Conservation (phyloP, 1,139 yeast genomes). For the Nakaseomyces uthaithaninus region DNA sequence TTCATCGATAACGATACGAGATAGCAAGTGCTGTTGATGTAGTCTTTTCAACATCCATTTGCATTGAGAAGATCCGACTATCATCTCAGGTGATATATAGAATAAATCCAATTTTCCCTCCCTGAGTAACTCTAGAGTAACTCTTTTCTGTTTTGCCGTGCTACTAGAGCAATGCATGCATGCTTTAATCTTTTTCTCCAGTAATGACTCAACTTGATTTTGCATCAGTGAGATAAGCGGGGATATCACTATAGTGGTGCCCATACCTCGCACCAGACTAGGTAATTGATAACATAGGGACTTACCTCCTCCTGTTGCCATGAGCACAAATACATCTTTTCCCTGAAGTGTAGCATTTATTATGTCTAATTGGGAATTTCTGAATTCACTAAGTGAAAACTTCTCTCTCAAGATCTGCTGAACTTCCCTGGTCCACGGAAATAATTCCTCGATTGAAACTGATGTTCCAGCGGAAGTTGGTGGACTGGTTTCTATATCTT, state of each 20-base stretch:
- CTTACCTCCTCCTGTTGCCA: slow-evolving; percentile 98
- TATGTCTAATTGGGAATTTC: slow-evolving; percentile 80
- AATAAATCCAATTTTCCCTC: slow-evolving; percentile 62
- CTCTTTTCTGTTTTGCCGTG: slow-evolving; percentile 49
- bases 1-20: slow-evolving; percentile 85
- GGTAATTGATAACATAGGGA: slow-evolving; percentile 93
- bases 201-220: slow-evolving; percentile 80
- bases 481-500: too few relatives aligned
- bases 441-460: slow-evolving; percentile 12
- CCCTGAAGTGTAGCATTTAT: slow-evolving; percentile 70
- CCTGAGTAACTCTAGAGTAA: slow-evolving; percentile 50
- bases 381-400: slow-evolving; percentile 56
- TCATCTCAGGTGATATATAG: slow-evolving; percentile 92
- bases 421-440: slow-evolving; percentile 61
- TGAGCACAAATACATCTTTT: slow-evolving; percentile 77
- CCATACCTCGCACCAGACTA: slow-evolving; percentile 72
- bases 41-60: slow-evolving; percentile 52
- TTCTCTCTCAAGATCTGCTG: slow-evolving; percentile 44
- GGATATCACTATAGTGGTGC: slow-evolving; percentile 82
- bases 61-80: slow-evolving; percentile 61
- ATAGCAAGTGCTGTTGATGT: slow-evolving; percentile 47
- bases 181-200: slow-evolving; percentile 58
- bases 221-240: slow-evolving; percentile 59
- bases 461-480: not conserved
- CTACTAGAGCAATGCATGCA: slow-evolving; percentile 83